Conservation (phyloP, 331 rosid genomes). For the Rosa hybrid region DNA sequence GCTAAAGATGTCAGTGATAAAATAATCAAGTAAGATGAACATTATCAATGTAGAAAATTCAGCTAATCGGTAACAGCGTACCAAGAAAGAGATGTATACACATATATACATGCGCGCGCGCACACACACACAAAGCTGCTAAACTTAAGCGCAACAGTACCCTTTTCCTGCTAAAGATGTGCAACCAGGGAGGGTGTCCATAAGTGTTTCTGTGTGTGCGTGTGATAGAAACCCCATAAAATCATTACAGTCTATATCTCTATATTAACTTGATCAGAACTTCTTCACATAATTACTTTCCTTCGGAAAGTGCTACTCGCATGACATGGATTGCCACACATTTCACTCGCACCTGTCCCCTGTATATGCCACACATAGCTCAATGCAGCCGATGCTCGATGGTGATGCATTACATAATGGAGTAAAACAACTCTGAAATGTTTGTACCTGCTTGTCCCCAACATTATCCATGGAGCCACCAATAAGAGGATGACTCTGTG, state of each 20-base stretch:
- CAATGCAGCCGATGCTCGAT: neutral
- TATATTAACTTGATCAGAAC: neutral
- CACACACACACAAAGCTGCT: no score
- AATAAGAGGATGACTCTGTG: conserved; percentile 56
- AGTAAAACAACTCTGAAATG: neutral
- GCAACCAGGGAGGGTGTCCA: neutral
- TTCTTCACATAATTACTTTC: neutral
- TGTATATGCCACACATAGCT: neutral
- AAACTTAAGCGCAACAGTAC: no score
- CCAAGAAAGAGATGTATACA: neutral
- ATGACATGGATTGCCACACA: neutral
- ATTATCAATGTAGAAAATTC: neutral
- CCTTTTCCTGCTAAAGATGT: no score
- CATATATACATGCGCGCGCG: neutral
- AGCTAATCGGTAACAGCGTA: neutral
- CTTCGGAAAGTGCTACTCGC: neutral
- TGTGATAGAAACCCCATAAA: neutral
- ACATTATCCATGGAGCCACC: conserved; percentile 55
- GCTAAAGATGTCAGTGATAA: no score
- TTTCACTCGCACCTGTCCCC: neutral
- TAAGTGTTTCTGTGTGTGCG: no score
- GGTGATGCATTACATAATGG: neutral
- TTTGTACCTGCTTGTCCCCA: conserved; percentile 81
- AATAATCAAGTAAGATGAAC: neutral
- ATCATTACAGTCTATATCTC: neutral